Evolutionary conservation across 164 flowering plant genomes (phyloP).

Genomic region (Annona cherimola): DNA sequence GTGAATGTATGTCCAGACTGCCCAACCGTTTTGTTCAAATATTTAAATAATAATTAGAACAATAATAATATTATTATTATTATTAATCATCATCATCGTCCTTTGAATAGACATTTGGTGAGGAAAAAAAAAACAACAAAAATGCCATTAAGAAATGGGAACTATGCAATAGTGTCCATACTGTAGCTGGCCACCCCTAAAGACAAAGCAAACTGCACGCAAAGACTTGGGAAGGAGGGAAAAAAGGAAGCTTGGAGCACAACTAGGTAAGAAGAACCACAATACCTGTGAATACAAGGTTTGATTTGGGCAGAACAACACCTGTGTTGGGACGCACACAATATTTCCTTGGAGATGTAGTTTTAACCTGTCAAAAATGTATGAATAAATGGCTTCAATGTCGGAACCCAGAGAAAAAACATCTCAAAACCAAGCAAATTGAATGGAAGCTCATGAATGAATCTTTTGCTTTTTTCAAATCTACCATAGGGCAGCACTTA

Average conservation of each 20-base stretch:
- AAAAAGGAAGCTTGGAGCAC: not conserved
- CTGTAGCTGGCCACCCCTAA: no score
- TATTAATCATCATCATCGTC: no score
- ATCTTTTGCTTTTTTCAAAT: not conserved
- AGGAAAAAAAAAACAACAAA: no score
- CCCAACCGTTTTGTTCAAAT: no score
- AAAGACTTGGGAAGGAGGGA: no score
- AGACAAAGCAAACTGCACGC: no score
- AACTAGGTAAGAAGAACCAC: not conserved
- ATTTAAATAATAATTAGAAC: no score
- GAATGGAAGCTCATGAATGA: not conserved
- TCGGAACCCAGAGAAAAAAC: not conserved
- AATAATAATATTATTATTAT: no score
- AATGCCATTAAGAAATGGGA: no score
- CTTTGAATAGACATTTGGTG: no score
- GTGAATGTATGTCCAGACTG: no score
- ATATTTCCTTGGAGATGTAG: conserved; percentile 81
- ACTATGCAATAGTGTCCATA: no score
- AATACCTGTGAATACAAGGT: conserved; percentile 64
- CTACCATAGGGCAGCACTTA: not conserved
- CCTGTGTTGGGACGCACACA: conserved; percentile 82
- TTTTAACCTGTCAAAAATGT: conserved; percentile 62
- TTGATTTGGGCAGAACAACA: conserved; percentile 54
- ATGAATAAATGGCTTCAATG: conserved; percentile 3
- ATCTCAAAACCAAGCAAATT: not conserved